Percentiles rank a stretch among this genome's conserved stretches.
phyloP scores from a whole-genome alignment of 148 eudicot species.

The Rhododendron simsii region DNA sequence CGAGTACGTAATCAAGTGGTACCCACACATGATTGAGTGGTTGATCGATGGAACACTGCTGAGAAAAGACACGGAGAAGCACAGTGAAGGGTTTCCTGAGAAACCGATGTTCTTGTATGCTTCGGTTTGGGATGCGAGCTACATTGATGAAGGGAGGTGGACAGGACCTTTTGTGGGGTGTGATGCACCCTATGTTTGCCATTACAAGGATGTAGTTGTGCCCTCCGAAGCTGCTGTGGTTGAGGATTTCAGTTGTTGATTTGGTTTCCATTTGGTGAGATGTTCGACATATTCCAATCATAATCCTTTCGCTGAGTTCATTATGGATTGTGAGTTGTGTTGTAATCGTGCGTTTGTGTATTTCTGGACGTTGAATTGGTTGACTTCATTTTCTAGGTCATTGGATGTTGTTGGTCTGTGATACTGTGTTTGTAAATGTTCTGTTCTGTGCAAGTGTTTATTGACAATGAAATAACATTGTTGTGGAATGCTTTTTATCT shows the following conservation, averaged over 20 bases:
- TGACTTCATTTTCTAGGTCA: not conserved
- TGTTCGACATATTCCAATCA: not conserved
- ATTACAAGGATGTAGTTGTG: conserved; percentile 27
- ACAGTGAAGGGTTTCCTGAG: not conserved
- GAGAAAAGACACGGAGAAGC: not conserved
- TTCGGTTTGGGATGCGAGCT: conserved; percentile 39
- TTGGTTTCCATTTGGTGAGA: not conserved
- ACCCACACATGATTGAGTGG: conserved; percentile 28
- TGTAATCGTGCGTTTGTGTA: not conserved
- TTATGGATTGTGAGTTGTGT: not conserved
- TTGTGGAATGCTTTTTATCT: not conserved
- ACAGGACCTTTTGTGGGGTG: conserved; percentile 27
- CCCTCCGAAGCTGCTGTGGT: conserved; percentile 18
- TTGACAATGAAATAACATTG: not conserved
- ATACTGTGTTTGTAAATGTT: not conserved
- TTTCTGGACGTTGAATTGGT: not conserved
- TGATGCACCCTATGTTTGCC: conserved; percentile 34
- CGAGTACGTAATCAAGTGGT: conserved; percentile 32
- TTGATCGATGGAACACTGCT: conserved; percentile 8
- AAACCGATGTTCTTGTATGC: conserved; percentile 27
- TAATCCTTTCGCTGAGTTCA: not conserved
- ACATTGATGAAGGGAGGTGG: conserved; percentile 32
- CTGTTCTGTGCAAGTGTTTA: not conserved
- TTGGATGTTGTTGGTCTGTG: not conserved
- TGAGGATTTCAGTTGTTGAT: conserved; percentile 4